Evolutionary conservation across 2,329 filamentous ascomycete genomes (phyloP), one percentile per base, ranked within the genome.

Genomic region (Thielaviopsis populi): DNA sequence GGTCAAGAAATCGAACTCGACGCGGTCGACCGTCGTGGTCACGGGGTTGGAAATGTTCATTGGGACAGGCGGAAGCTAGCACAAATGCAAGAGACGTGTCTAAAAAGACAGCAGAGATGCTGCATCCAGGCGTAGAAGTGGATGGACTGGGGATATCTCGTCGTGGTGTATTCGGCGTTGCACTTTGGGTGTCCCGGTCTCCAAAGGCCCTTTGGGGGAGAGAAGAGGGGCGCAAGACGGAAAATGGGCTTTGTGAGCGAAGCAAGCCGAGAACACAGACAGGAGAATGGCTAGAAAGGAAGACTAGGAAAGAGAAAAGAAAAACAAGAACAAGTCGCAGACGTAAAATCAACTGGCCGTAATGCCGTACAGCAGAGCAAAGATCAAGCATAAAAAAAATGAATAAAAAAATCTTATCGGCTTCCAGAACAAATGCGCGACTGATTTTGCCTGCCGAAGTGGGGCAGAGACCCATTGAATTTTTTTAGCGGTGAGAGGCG

Each of bases 1-100:
- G 22, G 88, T 84, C 69, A 97, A 83, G 72, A 95, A 89, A 56
- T 84, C 86, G 74, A 99, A 99, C 73, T 95, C 89, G 71, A 99
- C 89, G 72, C 86, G 87, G 73, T 87, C 83, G 71, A 99, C 87
- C 72, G 85, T 80, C 71, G 91, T 95, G 68, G 88, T 81, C 67
- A 96, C 83, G 54, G 94, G 91, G 72, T 91, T 88, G 67, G 88
- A 84, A 70, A 87, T 83, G 73, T 87, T 87, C 84, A 87, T 86
- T 24, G 19, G 27, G 17, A 24, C 48, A 30, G 53, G 27, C 1
- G 27, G 53, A 56, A 50, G 46, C 24, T 27, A 15, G 19, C 24
- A 30, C 27, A 30, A 19, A 19, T 33, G n/a, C 53, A 33, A 50
- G 46, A 50, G 22, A 50, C 13, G 46, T 24, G 46, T 50, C 46